These are phyloP conservation scores for Syzygium jambos DNA, from an alignment of 345 rosid genomes.

Conservation along the genomic window DNA sequence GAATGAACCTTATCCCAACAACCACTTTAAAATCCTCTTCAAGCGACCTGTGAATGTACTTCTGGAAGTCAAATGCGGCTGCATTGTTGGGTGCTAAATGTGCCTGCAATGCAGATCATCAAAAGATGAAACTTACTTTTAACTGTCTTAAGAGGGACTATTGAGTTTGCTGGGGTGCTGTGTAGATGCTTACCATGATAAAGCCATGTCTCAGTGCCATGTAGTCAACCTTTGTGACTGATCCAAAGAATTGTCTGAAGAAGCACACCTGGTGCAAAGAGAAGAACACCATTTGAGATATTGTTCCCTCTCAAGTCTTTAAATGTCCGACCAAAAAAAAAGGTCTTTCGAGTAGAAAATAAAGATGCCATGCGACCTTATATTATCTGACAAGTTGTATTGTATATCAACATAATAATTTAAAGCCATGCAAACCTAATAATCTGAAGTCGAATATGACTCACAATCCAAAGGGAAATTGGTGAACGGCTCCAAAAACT, in stretches of 20 bases:
- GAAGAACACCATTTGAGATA: not conserved
- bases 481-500: constrained; percentile 64
- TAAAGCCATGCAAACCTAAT: too few relatives aligned
- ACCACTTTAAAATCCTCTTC: constrained; percentile 84
- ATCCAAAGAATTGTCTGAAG: constrained; percentile 85
- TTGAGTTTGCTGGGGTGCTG: not conserved
- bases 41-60: constrained; percentile 79
- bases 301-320: not conserved
- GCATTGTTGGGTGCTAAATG: constrained; percentile 75
- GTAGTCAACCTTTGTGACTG: constrained; percentile 87
- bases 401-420: not conserved
- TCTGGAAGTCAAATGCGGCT: constrained; percentile 65
- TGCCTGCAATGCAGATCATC: constrained; percentile 45
- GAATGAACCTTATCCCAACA: constrained; percentile 70
- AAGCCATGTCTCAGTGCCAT: constrained; percentile 86
- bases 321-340: not conserved
- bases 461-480: constrained; percentile 75
- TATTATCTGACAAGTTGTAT: not conserved
- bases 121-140: not conserved
- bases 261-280: constrained; percentile 55
- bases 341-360: not conserved
- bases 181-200: constrained; percentile 38
- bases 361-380: not conserved
- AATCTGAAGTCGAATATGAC: not conserved
- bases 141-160: not conserved